These are phyloP conservation scores for Helianthus annuus DNA, from an alignment of 129 eudicot genomes.

Conservation along the genomic window HanXRQr2.0-SUNRISE NC_035440.2:39470231-39470730, in stretches of 20 bases:
- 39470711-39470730: conserved; percentile 5
- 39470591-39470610: background rate
- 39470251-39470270: no score
- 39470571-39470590: background rate
- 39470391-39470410: no score
- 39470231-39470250: no score
- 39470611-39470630: background rate
- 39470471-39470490: background rate
- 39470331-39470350: no score
- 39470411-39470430: no score
- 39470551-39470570: background rate
- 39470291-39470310: no score
- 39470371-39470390: no score
- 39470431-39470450: no score
- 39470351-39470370: no score
- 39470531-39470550: background rate
- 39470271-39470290: no score
- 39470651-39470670: background rate
- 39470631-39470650: background rate
- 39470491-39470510: background rate
- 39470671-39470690: background rate
- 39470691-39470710: background rate
- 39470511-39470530: background rate
- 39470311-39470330: no score
- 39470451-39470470: no score